Conservation (phyloP, 768 basidiomycete genomes). For the Phlebiopsis gigantea region DNA sequence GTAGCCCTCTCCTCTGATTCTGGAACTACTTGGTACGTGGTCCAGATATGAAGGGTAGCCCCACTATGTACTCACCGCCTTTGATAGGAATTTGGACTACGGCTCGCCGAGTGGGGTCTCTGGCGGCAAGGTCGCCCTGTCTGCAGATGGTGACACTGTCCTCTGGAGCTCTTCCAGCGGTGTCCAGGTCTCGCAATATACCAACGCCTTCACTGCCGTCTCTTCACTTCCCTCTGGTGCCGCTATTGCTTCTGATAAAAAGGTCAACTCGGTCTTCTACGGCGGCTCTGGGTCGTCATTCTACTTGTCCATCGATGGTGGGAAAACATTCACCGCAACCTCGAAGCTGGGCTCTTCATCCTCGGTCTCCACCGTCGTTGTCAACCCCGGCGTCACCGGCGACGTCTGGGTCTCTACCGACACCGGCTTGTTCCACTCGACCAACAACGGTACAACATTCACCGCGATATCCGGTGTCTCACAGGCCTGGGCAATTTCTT, state of each 20-base stretch:
- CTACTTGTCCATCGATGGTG: slow-evolving; percentile 56
- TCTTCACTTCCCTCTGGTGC: slow-evolving; percentile 46
- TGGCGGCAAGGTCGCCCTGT: slow-evolving; percentile 29
- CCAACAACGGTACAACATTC: slow-evolving; percentile 45
- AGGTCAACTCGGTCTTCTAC: slow-evolving; percentile 52
- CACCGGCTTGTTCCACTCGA: slow-evolving; percentile 52
- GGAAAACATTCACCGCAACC: slow-evolving; percentile 44
- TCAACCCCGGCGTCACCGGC: slow-evolving; percentile 47
- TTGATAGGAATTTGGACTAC: neutral
- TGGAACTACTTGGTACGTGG: slow-evolving; percentile 48
- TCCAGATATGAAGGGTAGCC: neutral
- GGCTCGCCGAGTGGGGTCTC: neutral
- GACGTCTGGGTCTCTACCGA: slow-evolving; percentile 65
- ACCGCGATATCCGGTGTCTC: slow-evolving; percentile 38
- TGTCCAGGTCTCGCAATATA: slow-evolving; percentile 47
- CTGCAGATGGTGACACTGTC: slow-evolving; percentile 51
- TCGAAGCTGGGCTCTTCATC: slow-evolving; percentile 41
- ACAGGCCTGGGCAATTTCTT: slow-evolving; percentile 52
- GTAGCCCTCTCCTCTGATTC: slow-evolving; percentile 52
- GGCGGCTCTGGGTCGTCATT: slow-evolving; percentile 50
- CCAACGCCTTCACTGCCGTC: slow-evolving; percentile 43
- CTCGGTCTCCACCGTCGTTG: slow-evolving; percentile 45
- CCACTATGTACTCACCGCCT: neutral
- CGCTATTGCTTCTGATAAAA: slow-evolving; percentile 60
- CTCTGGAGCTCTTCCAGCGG: slow-evolving; percentile 49